A percentile compares a stretch with the other conserved stretches of the same genome.
Evolutionary conservation across 1,284 basidiomycete species (phyloP).

Genomic region (Kalmanozyma brasiliensis): DNA sequence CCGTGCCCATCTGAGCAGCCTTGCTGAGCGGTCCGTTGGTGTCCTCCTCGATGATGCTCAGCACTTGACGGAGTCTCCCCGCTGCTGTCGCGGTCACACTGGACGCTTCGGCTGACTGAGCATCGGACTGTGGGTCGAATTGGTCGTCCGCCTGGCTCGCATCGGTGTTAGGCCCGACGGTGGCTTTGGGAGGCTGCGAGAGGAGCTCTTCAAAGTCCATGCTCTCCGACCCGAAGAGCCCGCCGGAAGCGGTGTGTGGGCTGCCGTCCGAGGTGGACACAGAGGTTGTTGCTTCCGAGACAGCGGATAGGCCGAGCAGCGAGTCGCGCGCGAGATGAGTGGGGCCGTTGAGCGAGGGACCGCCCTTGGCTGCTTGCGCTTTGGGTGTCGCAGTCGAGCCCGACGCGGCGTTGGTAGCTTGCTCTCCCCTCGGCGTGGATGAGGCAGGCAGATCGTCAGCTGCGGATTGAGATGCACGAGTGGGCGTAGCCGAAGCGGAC

Average conservation of each 20-base stretch:
- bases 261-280: constrained; percentile 24
- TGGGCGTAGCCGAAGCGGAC: constrained; percentile 23
- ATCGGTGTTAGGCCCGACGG: constrained; percentile 3
- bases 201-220: constrained; percentile 45
- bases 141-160: background rate
- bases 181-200: constrained; percentile 15
- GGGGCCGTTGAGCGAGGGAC: constrained; percentile 8
- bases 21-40: constrained; percentile 21
- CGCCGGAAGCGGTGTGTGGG: constrained; percentile 23
- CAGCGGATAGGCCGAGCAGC: constrained; percentile 37
- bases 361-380: constrained; percentile 6
- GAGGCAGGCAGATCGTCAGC: constrained; percentile 24
- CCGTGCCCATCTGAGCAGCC: constrained; percentile 6
- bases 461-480: constrained; percentile 11
- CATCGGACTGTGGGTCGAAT: constrained; percentile 3
- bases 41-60: constrained; percentile 53
- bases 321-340: constrained; percentile 30
- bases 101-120: background rate
- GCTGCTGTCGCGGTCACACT: constrained; percentile 17
- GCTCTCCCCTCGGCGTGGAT: constrained; percentile 25
- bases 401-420: background rate
- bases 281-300: constrained; percentile 38
- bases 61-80: constrained; percentile 36
- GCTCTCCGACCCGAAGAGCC: constrained; percentile 44
- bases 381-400: constrained; percentile 21